These are phyloP conservation scores for Mortierella sp. DNA, from an alignment of 371 early-diverging fungal genomes.

Conservation along the genomic window DNA sequence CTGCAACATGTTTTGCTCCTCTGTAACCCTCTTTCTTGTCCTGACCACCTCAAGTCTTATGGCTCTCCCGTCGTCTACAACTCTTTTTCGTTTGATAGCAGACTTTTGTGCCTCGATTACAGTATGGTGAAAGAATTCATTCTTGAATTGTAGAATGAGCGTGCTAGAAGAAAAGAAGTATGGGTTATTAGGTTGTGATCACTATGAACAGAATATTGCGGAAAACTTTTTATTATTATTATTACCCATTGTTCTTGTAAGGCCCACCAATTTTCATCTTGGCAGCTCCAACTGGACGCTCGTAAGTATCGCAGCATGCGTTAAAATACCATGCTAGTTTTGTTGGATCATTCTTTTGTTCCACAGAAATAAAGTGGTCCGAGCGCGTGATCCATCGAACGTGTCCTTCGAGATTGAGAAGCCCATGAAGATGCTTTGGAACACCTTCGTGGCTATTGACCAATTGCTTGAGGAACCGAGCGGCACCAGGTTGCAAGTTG, in stretches of 20 bases:
- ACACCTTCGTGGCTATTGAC: background rate
- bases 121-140: background rate
- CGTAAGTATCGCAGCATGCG: background rate
- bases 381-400: background rate
- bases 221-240: too few relatives aligned
- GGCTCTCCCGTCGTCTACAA: too few relatives aligned
- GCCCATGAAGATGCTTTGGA: background rate
- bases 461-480: background rate
- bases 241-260: too few relatives aligned
- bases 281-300: background rate
- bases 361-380: background rate
- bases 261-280: too few relatives aligned
- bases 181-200: too few relatives aligned
- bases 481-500: background rate
- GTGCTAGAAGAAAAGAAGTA: too few relatives aligned
- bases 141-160: background rate
- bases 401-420: background rate
- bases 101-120: background rate
- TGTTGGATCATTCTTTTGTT: background rate
- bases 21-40: too few relatives aligned
- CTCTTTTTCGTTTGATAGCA: too few relatives aligned
- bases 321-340: background rate
- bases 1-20: too few relatives aligned
- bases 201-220: too few relatives aligned
- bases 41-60: too few relatives aligned